Evolutionary conservation across 768 basidiomycete genomes (phyloP), one percentile per base, ranked within the genome.

Genomic region (Lactifluus pinguis): DNA sequence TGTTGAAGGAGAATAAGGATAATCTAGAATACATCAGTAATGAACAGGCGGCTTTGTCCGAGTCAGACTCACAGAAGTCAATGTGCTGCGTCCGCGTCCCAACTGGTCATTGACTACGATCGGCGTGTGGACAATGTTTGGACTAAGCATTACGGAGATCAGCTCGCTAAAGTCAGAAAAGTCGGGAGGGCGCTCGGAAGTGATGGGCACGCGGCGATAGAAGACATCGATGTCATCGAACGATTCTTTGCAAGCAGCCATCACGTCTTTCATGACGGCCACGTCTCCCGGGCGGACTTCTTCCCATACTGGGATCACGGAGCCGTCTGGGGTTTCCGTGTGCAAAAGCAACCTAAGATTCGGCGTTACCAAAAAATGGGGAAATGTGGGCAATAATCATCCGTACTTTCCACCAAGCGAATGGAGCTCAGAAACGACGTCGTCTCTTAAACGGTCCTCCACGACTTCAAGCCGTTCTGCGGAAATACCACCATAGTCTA

Each of bases 71-170:
- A 89, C 90, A 17, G 94, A 89, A n/a, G 92, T 86, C 52, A 93
- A 74, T 0, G 95, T 95, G 62, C 92, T 95, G 67, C 97, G 79
- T 10, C 95, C 95, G 34, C 92, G 80, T 4, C 93, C 95, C 14
- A 99, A 82, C 69, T 99, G 97, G 68, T 95, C 97, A 69, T 98
- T 99, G 39, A 99, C 81, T 17, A 99, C 86, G 59, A 98, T 88
- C 0, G 89, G 89, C 0, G 88, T 87, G 42, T 82, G 79, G 21
- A 80, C 77, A 7, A 86, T 80, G 55, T 83, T 77, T 6, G 84
- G 83, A 10, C 85, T 78, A 42, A 92, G 76, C 32, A 89, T 85
- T 1, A 94, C 79, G 19, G 89, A 85, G 61, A 94, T 86, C 29
- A 95, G 77, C 62, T 90, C 86, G 63, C 77, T 84, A 51, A 90